Evolutionary conservation across 495 filamentous ascomycete species (phyloP), one percentile per base, ranked within the genome.

Genomic region (Neurospora sp.): DNA sequence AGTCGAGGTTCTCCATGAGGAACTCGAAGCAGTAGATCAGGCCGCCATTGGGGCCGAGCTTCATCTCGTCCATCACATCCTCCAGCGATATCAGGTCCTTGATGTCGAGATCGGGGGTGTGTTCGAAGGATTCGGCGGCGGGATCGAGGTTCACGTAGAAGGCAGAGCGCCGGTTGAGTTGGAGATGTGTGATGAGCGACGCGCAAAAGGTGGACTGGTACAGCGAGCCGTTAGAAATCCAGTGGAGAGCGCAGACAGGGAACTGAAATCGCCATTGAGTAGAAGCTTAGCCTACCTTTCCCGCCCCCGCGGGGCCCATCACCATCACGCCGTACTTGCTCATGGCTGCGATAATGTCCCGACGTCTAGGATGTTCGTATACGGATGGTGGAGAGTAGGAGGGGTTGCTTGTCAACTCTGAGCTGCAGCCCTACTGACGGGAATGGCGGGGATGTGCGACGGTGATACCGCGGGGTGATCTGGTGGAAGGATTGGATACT

Each of bases 101-200:
- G 85, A 99, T 99, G 80, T 99, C 96, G 74, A 98, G 88, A 78
- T 98, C 96, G 1, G 96, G 96, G 74, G 93, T 85, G 80, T 97
- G 96, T 76, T 89, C 88, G 81, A 99, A 98, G 53, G 90, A 88
- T 81, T 98, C 94, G 76, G 96, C 96, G 72, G 96, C 96, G 12
- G 96, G 96, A 82, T 99, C 96, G 74, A 99, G 92, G 83, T 99
- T 99, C 74, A 99, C 91, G 84, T 99, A 99, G 87, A 94, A 96
- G 81, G 85, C 85, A 71, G 94, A 96, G 1, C 96, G 92, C 65
- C 92, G 92, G 77, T 93, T 94, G 74, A 91, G 91, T 76, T 92
- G 91, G 27, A 97, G 90, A 78, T 99, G 93, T 27, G 94, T 91
- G 82, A 98, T 97, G 74, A 98, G 85, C 65, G 94, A 90, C 70